Evolutionary conservation across 768 basidiomycete species (phyloP).

Genomic region (Serpula lacrymans): DNA sequence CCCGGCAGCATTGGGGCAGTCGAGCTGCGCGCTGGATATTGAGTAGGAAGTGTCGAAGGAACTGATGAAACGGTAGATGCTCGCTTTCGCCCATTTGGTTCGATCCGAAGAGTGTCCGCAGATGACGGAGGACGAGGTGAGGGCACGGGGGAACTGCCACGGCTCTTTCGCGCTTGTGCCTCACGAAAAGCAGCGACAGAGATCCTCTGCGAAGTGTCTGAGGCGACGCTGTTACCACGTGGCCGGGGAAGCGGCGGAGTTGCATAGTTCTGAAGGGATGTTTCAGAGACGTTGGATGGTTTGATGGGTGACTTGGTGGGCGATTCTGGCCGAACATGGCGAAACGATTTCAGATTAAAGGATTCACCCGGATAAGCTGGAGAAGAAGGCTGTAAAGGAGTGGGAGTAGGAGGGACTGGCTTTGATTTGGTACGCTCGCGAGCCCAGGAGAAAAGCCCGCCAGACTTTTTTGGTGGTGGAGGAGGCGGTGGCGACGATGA

Average conservation of each 20-base stretch:
- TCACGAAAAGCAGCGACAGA: constrained; percentile 81
- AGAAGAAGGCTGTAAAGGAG: constrained; percentile 28
- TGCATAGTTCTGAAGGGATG: constrained; percentile 19
- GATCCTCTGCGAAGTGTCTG: constrained; percentile 70
- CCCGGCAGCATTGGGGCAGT: constrained; percentile 5
- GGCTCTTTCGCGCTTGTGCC: constrained; percentile 64
- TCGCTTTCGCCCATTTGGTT: constrained; percentile 21
- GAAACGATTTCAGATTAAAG: constrained; percentile 74
- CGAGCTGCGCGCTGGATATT: constrained; percentile 10
- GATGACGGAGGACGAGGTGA: constrained; percentile 41
- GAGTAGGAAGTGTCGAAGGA: constrained; percentile 13
- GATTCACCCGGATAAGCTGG: constrained; percentile 33
- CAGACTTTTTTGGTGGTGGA: constrained; percentile 31
- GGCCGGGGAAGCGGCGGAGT: constrained; percentile 45
- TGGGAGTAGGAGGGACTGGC: constrained; percentile 24
- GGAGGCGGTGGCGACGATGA: constrained; percentile 14
- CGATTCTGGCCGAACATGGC: constrained; percentile 55
- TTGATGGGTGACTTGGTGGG: constrained; percentile 22
- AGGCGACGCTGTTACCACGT: constrained; percentile 55
- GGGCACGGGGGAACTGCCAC: constrained; percentile 57
- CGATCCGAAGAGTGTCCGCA: constrained; percentile 26
- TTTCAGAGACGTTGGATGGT: constrained; percentile 16
- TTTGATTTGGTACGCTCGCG: constrained; percentile 36
- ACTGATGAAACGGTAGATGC: constrained; percentile 26
- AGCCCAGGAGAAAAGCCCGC: constrained; percentile 33